phyloP scores from a whole-genome alignment of 495 filamentous ascomycete species.

The Aspergillus mulundensis region DNA sequence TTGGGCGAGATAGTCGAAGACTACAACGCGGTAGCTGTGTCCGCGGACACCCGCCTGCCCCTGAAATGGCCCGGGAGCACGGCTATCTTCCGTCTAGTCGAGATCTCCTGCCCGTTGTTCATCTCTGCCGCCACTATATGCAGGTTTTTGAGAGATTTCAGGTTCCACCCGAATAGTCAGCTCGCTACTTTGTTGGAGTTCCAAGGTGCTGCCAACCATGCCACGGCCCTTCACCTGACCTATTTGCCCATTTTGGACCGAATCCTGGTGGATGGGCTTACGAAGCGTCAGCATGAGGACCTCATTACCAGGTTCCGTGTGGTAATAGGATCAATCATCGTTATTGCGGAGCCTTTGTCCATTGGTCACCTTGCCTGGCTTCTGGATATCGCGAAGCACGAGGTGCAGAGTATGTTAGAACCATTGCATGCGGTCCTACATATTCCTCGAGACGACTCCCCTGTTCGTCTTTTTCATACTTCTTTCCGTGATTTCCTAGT shows the following conservation, averaged over 20 bases:
- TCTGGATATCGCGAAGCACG: not conserved
- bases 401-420: not conserved
- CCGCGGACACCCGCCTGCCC: not conserved
- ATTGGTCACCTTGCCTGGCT: not conserved
- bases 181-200: not conserved
- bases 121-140: not conserved
- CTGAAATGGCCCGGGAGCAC: not conserved
- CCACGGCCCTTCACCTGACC: not conserved
- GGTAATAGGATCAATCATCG: not conserved
- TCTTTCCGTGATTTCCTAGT: not conserved
- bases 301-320: not conserved
- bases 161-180: not conserved
- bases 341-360: not conserved
- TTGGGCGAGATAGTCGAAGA: not conserved
- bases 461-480: not conserved
- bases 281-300: not conserved
- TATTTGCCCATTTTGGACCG: not conserved
- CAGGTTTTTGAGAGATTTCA: not conserved
- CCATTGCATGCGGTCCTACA: not conserved
- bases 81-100: not conserved
- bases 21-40: not conserved
- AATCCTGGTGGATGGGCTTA: not conserved
- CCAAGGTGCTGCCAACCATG: not conserved
- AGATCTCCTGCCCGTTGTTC: not conserved
- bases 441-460: not conserved